Conservation (phyloP, 192 early-diverging fungal genomes). For the Backusella parvicylindrica region DNA sequence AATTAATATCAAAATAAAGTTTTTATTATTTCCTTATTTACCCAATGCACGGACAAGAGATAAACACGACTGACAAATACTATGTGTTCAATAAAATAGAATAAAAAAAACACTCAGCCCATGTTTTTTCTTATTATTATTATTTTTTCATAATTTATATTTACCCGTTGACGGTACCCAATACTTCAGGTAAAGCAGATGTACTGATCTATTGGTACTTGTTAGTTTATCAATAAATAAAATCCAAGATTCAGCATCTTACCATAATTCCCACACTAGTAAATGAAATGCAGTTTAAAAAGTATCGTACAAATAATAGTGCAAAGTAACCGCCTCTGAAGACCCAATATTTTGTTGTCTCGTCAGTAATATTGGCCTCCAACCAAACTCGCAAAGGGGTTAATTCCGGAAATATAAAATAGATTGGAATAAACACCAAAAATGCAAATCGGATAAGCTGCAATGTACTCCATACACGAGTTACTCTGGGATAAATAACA, state of each 20-base stretch:
- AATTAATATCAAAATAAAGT: slow-evolving; percentile 2
- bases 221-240: neutral
- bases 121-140: neutral
- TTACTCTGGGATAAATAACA: slow-evolving; percentile 40
- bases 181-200: slow-evolving; percentile 40
- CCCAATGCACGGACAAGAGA: slow-evolving; percentile 37
- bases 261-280: slow-evolving; percentile 55
- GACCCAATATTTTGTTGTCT: slow-evolving; percentile 5
- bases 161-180: slow-evolving; percentile 56
- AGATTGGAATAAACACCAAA: slow-evolving; percentile 34
- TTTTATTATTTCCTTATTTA: neutral
- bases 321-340: slow-evolving; percentile 10
- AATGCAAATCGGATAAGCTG: slow-evolving; percentile 33
- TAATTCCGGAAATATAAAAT: slow-evolving; percentile 37
- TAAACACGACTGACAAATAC: slow-evolving; percentile 48
- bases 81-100: neutral
- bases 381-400: slow-evolving; percentile 20
- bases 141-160: neutral
- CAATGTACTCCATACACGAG: slow-evolving; percentile 28
- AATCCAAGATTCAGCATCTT: neutral
- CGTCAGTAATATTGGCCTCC: slow-evolving; percentile 4
- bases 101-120: neutral
- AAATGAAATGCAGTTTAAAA: slow-evolving; percentile 28
- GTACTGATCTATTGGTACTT: slow-evolving; percentile 44
- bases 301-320: slow-evolving; percentile 5